phyloP scores from a whole-genome alignment of 495 filamentous ascomycete genomes.

The Trichoderma parareesei region DNA sequence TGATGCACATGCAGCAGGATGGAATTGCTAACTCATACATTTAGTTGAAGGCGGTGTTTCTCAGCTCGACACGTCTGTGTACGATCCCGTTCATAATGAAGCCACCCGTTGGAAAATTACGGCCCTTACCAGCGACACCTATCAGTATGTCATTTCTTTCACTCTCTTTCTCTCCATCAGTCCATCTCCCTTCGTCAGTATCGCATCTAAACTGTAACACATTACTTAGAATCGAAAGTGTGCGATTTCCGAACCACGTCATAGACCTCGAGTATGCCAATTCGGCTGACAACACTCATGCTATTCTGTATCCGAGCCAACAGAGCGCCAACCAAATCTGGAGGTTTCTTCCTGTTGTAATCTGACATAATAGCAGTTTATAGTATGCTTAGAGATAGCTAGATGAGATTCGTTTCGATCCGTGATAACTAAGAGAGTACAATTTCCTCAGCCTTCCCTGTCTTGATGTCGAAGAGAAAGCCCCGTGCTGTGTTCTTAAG shows the following conservation, averaged over 20 bases:
- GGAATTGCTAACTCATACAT: background rate
- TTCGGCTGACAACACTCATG: background rate
- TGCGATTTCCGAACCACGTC: background rate
- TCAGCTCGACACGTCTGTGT: background rate
- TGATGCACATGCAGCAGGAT: too few species aligned
- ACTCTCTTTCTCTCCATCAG: background rate
- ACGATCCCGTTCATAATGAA: background rate
- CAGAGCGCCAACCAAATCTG: background rate
- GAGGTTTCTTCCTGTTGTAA: background rate
- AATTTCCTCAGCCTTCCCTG: background rate
- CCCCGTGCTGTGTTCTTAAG: background rate
- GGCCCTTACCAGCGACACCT: background rate
- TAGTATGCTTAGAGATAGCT: too few species aligned
- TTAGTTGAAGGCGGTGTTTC: background rate
- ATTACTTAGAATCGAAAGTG: background rate
- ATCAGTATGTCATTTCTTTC: background rate
- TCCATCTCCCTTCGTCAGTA: background rate
- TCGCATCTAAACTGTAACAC: background rate
- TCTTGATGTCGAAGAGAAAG: background rate
- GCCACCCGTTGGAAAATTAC: background rate
- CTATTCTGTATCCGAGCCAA: background rate
- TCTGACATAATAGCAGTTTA: background rate
- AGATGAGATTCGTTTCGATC: too few species aligned
- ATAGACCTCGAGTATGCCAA: background rate
- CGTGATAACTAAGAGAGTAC: too few species aligned